Evolutionary conservation across 768 basidiomycete genomes (phyloP).

Genomic region (Trametes cubensis): DNA sequence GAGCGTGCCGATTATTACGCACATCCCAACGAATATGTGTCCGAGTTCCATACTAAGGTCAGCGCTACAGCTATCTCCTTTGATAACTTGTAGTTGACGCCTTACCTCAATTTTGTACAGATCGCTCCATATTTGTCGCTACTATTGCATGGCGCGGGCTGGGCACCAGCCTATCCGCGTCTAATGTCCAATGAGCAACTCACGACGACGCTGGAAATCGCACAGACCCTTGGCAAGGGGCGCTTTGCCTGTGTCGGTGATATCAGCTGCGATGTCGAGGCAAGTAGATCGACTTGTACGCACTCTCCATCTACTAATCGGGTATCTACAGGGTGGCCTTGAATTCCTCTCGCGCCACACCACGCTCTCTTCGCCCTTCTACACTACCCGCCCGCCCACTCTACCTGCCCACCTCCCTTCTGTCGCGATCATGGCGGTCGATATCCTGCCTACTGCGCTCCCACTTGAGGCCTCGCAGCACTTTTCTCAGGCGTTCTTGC

Average conservation of each 20-base stretch:
- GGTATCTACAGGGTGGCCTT: constrained; percentile 67
- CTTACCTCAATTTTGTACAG: constrained; percentile 39
- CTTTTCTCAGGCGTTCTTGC: constrained; percentile 67
- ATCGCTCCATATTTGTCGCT: constrained; percentile 85
- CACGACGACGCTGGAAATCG: constrained; percentile 48
- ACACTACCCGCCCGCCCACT: constrained; percentile 47
- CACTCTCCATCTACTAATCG: not conserved
- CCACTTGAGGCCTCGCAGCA: constrained; percentile 79
- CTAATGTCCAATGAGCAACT: constrained; percentile 74
- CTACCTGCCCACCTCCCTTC: constrained; percentile 51
- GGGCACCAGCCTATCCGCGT: constrained; percentile 77
- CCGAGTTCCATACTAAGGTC: constrained; percentile 71
- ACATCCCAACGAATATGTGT: constrained; percentile 65
- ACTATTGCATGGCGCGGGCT: constrained; percentile 85
- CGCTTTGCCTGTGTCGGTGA: constrained; percentile 80
- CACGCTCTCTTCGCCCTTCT: constrained; percentile 78
- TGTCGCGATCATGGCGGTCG: constrained; percentile 85
- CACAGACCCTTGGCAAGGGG: constrained; percentile 51
- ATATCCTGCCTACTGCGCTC: constrained; percentile 86
- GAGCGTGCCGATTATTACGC: constrained; percentile 71
- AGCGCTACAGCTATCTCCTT: too few relatives aligned
- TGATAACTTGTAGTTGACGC: constrained; percentile 1
- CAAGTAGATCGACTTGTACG: constrained; percentile 31
- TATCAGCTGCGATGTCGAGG: constrained; percentile 87
- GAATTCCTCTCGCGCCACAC: constrained; percentile 79